phyloP scores from a whole-genome alignment of 345 rosid species.

The Pistacia atlantica region DNA sequence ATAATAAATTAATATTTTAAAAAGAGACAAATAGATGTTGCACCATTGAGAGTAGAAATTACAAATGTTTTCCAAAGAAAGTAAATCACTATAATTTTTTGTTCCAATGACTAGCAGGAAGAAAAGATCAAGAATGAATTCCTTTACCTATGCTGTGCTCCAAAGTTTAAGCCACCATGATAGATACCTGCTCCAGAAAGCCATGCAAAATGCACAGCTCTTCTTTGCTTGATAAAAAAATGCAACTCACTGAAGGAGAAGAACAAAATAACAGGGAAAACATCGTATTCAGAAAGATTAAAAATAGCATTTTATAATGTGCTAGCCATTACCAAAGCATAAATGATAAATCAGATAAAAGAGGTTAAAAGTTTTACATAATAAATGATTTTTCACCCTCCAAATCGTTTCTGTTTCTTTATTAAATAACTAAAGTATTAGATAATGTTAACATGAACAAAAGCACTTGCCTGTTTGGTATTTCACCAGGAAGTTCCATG shows the following conservation, averaged over 20 bases:
- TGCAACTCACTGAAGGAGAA: slow-evolving; percentile 73
- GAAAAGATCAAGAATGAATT: slow-evolving; percentile 18
- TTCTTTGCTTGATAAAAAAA: slow-evolving; percentile 95
- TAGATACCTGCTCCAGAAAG: slow-evolving; percentile 98
- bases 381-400: slow-evolving; percentile 2
- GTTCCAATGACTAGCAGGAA: slow-evolving; percentile 23
- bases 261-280: slow-evolving; percentile 16
- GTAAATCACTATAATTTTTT: slow-evolving; percentile 12
- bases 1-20: neutral
- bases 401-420: neutral
- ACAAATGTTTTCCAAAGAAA: neutral
- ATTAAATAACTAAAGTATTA: neutral
- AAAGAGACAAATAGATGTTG: neutral
- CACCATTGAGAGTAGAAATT: neutral
- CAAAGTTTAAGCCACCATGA: slow-evolving; percentile 94
- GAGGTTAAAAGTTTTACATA: neutral
- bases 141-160: slow-evolving; percentile 85
- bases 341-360: neutral
- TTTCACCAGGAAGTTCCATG: slow-evolving; percentile 99
- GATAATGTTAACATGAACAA: neutral
- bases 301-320: neutral
- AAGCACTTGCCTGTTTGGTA: slow-evolving; percentile 84
- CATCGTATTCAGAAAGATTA: slow-evolving; percentile 16
- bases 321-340: slow-evolving; percentile 10
- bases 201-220: slow-evolving; percentile 99